Evolutionary conservation across 345 rosid genomes (phyloP).

Genomic region (Populus alba): DNA sequence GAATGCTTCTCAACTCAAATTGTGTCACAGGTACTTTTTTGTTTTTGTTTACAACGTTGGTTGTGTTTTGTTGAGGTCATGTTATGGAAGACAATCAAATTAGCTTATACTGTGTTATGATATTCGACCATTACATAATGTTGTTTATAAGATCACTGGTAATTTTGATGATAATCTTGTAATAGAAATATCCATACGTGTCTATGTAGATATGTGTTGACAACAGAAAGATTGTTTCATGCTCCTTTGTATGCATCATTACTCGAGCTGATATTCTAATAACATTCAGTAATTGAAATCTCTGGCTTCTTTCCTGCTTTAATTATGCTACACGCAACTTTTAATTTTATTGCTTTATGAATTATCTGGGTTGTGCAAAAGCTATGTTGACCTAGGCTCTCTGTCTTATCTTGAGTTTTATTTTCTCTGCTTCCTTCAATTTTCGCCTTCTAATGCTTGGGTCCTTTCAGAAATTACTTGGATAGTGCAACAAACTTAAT

Average conservation of each 20-base stretch:
- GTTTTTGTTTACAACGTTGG: too few relatives aligned
- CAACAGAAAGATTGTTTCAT: not conserved
- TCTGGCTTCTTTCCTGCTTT: not conserved
- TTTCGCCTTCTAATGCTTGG: conserved; percentile 7
- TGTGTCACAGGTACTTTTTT: conserved; percentile 48
- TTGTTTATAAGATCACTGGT: not conserved
- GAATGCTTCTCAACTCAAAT: conserved; percentile 54
- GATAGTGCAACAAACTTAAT: conserved; percentile 55
- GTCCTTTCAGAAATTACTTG: conserved; percentile 41
- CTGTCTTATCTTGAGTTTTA: not conserved
- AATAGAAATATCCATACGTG: not conserved
- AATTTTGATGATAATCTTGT: not conserved
- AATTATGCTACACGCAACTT: not conserved
- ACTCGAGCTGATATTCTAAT: too few relatives aligned
- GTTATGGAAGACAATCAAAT: too few relatives aligned
- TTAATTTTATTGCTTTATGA: not conserved
- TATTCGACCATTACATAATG: not conserved
- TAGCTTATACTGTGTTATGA: not conserved
- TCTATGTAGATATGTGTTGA: not conserved
- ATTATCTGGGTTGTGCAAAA: not conserved
- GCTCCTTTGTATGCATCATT: not conserved
- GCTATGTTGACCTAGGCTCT: too few relatives aligned
- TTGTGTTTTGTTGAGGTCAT: too few relatives aligned
- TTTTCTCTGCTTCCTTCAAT: not conserved
- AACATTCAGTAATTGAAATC: not conserved